Conservation (phyloP, 768 basidiomycete species). For the Daedaleopsis nitida region DNA sequence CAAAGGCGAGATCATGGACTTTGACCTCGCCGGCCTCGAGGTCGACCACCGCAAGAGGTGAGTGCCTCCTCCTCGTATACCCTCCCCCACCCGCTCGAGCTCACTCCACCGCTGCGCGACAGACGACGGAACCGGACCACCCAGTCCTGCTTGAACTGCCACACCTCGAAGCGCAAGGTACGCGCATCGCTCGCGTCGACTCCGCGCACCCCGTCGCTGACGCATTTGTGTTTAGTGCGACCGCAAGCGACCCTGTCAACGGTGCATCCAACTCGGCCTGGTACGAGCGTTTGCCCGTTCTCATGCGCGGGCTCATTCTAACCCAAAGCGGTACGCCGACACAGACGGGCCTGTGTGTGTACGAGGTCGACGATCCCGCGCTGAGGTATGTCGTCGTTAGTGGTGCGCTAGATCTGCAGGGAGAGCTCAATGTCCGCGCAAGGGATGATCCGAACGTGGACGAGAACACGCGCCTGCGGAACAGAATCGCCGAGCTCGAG, state of each 20-base stretch:
- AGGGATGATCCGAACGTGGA: constrained; percentile 89
- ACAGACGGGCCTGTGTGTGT: constrained; percentile 92
- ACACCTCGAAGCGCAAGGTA: constrained; percentile 93
- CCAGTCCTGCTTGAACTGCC: constrained; percentile 85
- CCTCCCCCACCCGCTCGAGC: constrained; percentile 1
- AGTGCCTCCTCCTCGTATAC: constrained; percentile 9
- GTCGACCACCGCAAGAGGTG: constrained; percentile 35
- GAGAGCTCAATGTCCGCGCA: constrained; percentile 10
- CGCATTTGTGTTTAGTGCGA: constrained; percentile 65
- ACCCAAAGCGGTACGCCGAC: not conserved
- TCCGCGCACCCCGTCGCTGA: not conserved
- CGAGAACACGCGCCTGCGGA: constrained; percentile 82
- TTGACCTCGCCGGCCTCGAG: constrained; percentile 46
- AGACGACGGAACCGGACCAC: constrained; percentile 91
- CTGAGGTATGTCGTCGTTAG: constrained; percentile 52
- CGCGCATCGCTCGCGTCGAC: constrained; percentile 21
- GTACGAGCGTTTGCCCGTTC: constrained; percentile 41
- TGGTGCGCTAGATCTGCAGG: not conserved
- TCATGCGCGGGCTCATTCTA: constrained; percentile 13
- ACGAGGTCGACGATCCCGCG: constrained; percentile 90
- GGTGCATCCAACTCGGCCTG: constrained; percentile 87
- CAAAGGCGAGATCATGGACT: constrained; percentile 78
- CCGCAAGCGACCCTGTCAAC: constrained; percentile 86
- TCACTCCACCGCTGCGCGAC: constrained; percentile 63
- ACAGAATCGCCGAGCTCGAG: constrained; percentile 91